These are phyloP conservation scores for Carex myosuroides DNA, from an alignment of 176 grass and related monocot genomes.

Conservation along the genomic window DNA sequence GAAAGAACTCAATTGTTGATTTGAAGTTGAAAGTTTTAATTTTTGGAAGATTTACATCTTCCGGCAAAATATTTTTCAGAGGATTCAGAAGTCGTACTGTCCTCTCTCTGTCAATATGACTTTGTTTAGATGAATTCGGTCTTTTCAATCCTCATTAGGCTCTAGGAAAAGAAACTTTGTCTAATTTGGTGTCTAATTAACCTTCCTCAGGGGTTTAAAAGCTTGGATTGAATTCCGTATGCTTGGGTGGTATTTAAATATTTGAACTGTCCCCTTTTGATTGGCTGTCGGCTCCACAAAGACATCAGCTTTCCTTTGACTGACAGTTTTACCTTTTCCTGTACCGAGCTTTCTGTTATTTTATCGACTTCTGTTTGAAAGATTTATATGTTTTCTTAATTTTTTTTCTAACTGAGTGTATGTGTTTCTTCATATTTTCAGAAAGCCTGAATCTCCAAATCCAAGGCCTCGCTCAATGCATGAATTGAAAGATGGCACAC, in stretches of 20 bases:
- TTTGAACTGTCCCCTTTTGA: background rate
- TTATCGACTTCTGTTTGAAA: background rate
- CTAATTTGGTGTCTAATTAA: background rate
- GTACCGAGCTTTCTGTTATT: background rate
- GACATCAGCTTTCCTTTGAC: background rate
- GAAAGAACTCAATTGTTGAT: background rate
- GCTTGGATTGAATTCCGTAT: too few species aligned
- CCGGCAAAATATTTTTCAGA: background rate
- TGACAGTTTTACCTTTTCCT: background rate
- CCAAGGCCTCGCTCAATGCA: constrained; percentile 25
- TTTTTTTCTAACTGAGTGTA: background rate
- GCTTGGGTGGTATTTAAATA: background rate
- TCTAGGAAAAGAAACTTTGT: background rate
- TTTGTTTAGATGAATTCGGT: too few species aligned
- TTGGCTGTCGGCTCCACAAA: background rate
- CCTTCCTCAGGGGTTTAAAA: background rate
- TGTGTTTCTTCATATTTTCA: constrained; percentile 31
- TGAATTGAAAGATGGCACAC: constrained; percentile 80
- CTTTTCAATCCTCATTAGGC: background rate
- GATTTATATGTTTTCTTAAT: background rate
- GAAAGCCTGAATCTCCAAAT: constrained; percentile 79
- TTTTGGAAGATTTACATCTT: background rate
- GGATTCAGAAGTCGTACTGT: background rate
- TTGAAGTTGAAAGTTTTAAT: constrained; percentile 12
- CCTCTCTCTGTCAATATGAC: background rate